phyloP scores from a whole-genome alignment of 2,329 filamentous ascomycete species.

The Raffaelea albimanens region DNA sequence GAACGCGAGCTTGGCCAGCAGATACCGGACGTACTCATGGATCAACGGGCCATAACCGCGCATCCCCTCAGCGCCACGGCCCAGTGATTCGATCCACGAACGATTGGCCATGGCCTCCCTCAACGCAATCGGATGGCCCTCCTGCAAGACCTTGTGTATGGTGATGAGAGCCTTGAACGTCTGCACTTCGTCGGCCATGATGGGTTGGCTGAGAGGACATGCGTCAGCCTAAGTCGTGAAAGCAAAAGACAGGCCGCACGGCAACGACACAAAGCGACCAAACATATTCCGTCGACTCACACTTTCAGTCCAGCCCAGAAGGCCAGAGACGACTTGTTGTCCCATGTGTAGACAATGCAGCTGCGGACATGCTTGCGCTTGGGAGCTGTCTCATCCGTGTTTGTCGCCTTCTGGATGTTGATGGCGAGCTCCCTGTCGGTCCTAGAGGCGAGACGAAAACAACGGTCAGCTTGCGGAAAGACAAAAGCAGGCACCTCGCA shows the following conservation, averaged over 20 bases:
- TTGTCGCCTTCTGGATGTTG: conserved; percentile 63
- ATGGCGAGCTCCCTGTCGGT: conserved; percentile 60
- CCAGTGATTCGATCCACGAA: conserved; percentile 87
- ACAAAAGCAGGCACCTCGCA: not conserved
- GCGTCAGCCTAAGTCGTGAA: not conserved
- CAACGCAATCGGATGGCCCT: conserved; percentile 81
- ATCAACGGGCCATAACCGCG: conserved; percentile 89
- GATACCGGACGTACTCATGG: conserved; percentile 91
- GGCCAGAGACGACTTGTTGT: conserved; percentile 87
- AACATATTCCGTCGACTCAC: no score
- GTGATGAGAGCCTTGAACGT: conserved; percentile 98
- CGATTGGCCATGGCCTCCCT: conserved; percentile 83
- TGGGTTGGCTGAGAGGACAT: conserved; percentile 64
- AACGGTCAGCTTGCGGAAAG: not conserved
- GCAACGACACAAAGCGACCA: not conserved
- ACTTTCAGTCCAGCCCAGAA: conserved; percentile 99
- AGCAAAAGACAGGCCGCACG: not conserved
- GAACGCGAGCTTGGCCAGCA: conserved; percentile 91
- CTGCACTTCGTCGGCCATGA: conserved; percentile 95
- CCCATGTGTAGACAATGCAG: conserved; percentile 98
- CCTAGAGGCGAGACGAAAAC: conserved; percentile 27
- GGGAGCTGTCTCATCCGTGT: conserved; percentile 56
- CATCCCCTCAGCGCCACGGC: conserved; percentile 77
- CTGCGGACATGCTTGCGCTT: conserved; percentile 92
- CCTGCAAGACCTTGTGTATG: conserved; percentile 93